Base-by-base conservation (phyloP, 2,329 filamentous ascomycete species). In the Neofusicoccum umdonicola region DNA sequence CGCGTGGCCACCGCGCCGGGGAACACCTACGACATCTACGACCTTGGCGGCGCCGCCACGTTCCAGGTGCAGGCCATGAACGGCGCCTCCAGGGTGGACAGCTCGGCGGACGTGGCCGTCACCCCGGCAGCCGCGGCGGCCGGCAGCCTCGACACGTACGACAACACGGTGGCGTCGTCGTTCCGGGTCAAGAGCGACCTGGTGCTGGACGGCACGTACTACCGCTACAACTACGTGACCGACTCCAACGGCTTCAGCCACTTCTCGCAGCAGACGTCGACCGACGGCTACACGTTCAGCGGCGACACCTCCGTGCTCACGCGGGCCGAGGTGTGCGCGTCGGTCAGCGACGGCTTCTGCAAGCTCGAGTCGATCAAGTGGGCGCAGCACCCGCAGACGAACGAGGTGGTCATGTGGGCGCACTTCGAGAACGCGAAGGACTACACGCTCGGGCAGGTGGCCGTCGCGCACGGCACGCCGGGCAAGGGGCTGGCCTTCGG, bases 141-240 rank as follows among this genome's bases (percentile, higher is more conserved):
- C 57, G 61, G 61, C 12, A 41, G 52, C 4, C 68, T 67, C 65
- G 54, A 65, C 48, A 68, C 66, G 6, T 67, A 69, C 48, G 67
- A 68, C 61, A 69, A 69, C 45, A 68, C 67, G 4, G 57, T 56
- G 22, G 22, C 37, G 11, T 67, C 67, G 0, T 3, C 34, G 1
- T 34, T 65, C 4, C 37, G 42, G 6, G 47, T 68, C 31, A 68
- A 68, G 63, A 65, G 66, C 4, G 62, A 67, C 7, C 62, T 69
- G 39, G 39, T 44, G n/a, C 15, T 17, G 1, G 19, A 8, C 13
- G 39, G 41, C 7, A 35, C 54, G 19, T 70, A 68, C 60, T 70
- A 70, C 63, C 65, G 62, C 5, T 68, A 70, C 65, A 69, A 67
- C 44, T 70, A 68, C 50, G 65, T 67, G 31, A 62, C 63, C 4